Percentiles rank a stretch among this genome's conserved stretches.
Evolutionary conservation across 2,329 filamentous ascomycete species (phyloP).

Genomic region (Ascochyta koolunga): DNA sequence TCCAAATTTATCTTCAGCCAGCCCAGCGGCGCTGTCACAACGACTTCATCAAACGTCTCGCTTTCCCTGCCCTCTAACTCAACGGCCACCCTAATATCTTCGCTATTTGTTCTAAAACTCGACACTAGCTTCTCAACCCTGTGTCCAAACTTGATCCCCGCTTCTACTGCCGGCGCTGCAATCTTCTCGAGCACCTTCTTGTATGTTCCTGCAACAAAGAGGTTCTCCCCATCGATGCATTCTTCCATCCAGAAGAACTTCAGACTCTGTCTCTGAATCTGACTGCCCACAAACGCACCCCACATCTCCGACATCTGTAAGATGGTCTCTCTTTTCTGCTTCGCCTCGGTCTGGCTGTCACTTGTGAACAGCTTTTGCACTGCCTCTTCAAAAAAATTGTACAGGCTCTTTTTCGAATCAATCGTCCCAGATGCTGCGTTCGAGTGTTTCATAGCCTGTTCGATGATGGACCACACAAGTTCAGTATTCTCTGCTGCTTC

Average conservation of each 20-base stretch:
- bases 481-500: constrained; percentile 51
- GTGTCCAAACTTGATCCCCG: constrained; percentile 59
- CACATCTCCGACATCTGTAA: constrained; percentile 67
- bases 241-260: constrained; percentile 82
- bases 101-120: constrained; percentile 9
- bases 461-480: constrained; percentile 71
- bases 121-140: constrained; percentile 54
- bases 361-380: constrained; percentile 51
- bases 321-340: constrained; percentile 55
- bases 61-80: constrained; percentile 54
- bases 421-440: constrained; percentile 63
- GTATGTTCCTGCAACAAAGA: constrained; percentile 68
- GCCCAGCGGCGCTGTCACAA: constrained; percentile 71
- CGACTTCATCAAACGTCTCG: constrained; percentile 68
- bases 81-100: constrained; percentile 44
- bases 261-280: constrained; percentile 68
- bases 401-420: constrained; percentile 58
- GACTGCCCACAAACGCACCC: constrained; percentile 73
- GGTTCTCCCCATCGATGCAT: constrained; percentile 73
- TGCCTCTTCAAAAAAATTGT: constrained; percentile 62
- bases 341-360: constrained; percentile 45
- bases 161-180: constrained; percentile 62
- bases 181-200: constrained; percentile 65
- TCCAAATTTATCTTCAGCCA: constrained; percentile 51
- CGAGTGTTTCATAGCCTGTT: constrained; percentile 70